These are phyloP conservation scores for Puccinia coronata DNA, from an alignment of 1,284 basidiomycete genomes.

Conservation along the genomic window DNA sequence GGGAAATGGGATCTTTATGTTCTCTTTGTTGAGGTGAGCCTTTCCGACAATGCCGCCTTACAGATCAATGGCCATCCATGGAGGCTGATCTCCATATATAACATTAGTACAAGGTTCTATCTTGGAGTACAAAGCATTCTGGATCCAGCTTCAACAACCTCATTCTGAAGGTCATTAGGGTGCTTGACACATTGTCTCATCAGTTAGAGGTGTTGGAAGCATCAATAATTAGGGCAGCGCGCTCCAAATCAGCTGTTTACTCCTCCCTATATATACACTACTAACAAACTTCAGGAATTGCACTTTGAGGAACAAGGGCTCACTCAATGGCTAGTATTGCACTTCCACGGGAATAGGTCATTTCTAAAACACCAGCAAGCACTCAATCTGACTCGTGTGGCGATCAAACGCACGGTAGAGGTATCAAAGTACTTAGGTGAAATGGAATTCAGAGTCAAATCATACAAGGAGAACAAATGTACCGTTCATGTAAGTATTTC, in stretches of 20 bases:
- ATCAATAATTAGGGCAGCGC: neutral
- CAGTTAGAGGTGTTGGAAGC: neutral
- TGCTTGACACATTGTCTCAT: neutral
- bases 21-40: neutral
- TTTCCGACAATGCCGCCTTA: neutral
- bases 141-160: neutral
- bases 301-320: no score
- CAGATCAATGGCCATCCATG: neutral
- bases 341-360: neutral
- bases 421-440: neutral
- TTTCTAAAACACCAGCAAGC: neutral
- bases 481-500: neutral
- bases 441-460: neutral
- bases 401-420: neutral
- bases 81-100: neutral
- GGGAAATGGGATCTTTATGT: neutral
- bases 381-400: neutral
- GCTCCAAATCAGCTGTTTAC: neutral
- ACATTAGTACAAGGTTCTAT: neutral
- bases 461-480: neutral
- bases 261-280: neutral
- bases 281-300: neutral
- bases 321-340: neutral
- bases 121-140: neutral
- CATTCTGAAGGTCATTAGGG: neutral